Conservation (phyloP, 805 yeast genomes). For the Ogataea paraovalis region DNA sequence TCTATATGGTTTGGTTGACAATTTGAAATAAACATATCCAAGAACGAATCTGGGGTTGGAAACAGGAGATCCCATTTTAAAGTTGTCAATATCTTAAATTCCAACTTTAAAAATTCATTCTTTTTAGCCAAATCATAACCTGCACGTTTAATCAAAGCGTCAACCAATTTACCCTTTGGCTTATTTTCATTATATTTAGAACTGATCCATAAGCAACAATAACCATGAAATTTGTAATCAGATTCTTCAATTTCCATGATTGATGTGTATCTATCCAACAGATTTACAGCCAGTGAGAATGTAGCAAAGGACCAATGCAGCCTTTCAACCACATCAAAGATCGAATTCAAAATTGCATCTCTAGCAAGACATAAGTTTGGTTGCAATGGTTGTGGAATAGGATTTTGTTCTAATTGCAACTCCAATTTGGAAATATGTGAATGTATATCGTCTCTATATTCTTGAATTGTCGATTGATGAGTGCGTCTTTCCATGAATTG, state of each 20-base stretch:
- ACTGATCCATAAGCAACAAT: slow-evolving; percentile 45
- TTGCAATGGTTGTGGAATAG: slow-evolving; percentile 26
- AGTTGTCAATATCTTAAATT: slow-evolving; percentile 58
- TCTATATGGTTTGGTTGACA: slow-evolving; percentile 37
- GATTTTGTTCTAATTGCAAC: slow-evolving; percentile 28
- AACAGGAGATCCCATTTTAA: slow-evolving; percentile 61
- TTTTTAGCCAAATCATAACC: slow-evolving; percentile 25
- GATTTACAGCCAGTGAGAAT: slow-evolving; percentile 34
- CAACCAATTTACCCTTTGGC: slow-evolving; percentile 42
- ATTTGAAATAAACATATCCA: slow-evolving; percentile 47
- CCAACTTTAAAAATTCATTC: slow-evolving; percentile 54
- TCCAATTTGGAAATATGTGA: slow-evolving; percentile 23
- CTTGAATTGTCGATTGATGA: slow-evolving; percentile 25
- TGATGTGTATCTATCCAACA: slow-evolving; percentile 38
- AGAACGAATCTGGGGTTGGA: slow-evolving; percentile 60
- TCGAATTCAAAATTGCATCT: slow-evolving; percentile 26
- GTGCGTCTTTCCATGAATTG: slow-evolving; percentile 27
- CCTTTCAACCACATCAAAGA: slow-evolving; percentile 29
- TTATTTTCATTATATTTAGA: slow-evolving; percentile 46
- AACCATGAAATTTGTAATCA: slow-evolving; percentile 37
- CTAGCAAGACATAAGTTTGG: slow-evolving; percentile 18
- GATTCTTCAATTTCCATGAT: slow-evolving; percentile 29
- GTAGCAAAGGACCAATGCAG: slow-evolving; percentile 31
- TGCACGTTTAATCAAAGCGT: slow-evolving; percentile 29
- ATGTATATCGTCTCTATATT: slow-evolving; percentile 28